phyloP scores from a whole-genome alignment of 208 protist genomes.

The Acanthamoeba royreba region DNA sequence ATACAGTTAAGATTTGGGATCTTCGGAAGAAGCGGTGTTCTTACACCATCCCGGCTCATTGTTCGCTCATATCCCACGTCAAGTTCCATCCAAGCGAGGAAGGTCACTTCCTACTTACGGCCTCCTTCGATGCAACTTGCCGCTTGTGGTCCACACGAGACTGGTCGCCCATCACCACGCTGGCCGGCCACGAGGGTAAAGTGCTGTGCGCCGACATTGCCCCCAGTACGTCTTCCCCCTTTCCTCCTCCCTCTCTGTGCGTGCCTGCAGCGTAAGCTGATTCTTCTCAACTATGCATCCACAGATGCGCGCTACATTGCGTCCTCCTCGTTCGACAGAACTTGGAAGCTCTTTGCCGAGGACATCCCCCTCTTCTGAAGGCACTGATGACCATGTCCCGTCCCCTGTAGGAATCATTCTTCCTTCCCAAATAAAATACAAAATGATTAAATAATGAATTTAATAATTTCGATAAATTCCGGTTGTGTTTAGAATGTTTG shows the following conservation, averaged over 20 bases:
- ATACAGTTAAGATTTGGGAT: constrained; percentile 77
- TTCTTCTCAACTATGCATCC: not conserved
- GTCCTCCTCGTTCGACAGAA: not conserved
- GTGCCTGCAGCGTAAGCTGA: not conserved
- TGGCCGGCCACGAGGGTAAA: constrained; percentile 12
- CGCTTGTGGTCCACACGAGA: constrained; percentile 11
- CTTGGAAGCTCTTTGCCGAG: constrained; percentile 23
- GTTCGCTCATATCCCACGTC: constrained; percentile 68
- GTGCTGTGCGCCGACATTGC: constrained; percentile 8
- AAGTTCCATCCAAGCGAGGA: constrained; percentile 44
- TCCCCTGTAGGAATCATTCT: too few relatives aligned
- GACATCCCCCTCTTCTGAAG: not conserved
- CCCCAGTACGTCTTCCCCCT: not conserved
- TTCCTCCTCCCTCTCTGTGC: not conserved
- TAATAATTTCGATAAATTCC: too few relatives aligned
- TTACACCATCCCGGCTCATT: constrained; percentile 73
- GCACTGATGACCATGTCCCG: too few relatives aligned
- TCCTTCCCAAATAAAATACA: too few relatives aligned
- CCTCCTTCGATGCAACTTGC: not conserved
- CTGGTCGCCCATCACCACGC: constrained; percentile 3
- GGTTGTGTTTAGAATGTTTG: too few relatives aligned
- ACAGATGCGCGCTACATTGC: not conserved
- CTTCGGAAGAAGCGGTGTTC: constrained; percentile 62
- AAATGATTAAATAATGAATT: too few relatives aligned
- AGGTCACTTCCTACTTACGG: constrained; percentile 29